Conservation (phyloP, 768 basidiomycete species). For the Amanita molliuscula region DNA sequence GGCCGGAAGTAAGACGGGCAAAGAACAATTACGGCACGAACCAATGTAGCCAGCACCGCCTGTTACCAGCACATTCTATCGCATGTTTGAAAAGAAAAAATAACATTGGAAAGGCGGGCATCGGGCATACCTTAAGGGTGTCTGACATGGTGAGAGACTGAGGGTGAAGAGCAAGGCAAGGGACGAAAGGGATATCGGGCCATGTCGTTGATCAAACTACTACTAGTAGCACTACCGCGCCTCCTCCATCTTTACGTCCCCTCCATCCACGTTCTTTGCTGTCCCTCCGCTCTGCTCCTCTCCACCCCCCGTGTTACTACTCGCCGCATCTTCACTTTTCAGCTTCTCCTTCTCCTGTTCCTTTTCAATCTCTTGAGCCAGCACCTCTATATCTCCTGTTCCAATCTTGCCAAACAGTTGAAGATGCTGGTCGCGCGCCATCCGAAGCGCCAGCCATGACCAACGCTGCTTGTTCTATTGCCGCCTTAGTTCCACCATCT, state of each 20-base stretch:
- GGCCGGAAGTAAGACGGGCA: slow-evolving; percentile 10
- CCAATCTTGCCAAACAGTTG: slow-evolving; percentile 79
- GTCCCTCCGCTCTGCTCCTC: slow-evolving; percentile 25
- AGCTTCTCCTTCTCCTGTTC: slow-evolving; percentile 29
- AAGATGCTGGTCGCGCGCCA: slow-evolving; percentile 61
- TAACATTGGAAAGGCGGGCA: not conserved
- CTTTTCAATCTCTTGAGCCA: slow-evolving; percentile 40
- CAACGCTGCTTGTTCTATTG: slow-evolving; percentile 64
- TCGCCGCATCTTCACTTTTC: slow-evolving; percentile 25
- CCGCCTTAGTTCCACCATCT: slow-evolving; percentile 1
- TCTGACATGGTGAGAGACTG: slow-evolving; percentile 10
- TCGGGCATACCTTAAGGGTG: slow-evolving; percentile 2
- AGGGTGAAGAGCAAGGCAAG: not conserved
- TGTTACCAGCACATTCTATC: slow-evolving; percentile 35
- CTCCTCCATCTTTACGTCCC: slow-evolving; percentile 28
- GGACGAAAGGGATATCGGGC: slow-evolving; percentile 2
- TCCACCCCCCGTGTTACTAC: slow-evolving; percentile 15
- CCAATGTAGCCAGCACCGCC: slow-evolving; percentile 89
- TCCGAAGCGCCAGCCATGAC: slow-evolving; percentile 75
- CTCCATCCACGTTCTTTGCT: slow-evolving; percentile 23
- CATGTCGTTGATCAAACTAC: too few species aligned
- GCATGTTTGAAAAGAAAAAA: slow-evolving; percentile 29
- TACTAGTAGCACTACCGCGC: not conserved
- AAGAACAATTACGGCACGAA: slow-evolving; percentile 18
- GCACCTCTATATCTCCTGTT: slow-evolving; percentile 56